Conservation (phyloP, 352 stramenopile genomes). For the Elongisporangium prolatum region DNA sequence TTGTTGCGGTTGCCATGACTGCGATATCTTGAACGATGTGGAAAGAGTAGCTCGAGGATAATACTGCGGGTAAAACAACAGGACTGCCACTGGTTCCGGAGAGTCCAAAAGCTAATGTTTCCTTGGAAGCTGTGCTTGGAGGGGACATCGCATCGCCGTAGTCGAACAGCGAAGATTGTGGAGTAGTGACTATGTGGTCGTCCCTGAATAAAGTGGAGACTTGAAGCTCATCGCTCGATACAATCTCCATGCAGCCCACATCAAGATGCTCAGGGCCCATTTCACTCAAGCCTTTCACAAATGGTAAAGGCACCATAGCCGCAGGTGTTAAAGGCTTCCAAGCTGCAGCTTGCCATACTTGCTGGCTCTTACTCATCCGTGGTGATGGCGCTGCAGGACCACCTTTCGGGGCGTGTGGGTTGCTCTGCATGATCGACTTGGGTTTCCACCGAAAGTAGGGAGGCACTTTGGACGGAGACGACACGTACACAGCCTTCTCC, state of each 20-base stretch:
- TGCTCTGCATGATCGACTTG: constrained; percentile 11
- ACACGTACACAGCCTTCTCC: constrained; percentile 31
- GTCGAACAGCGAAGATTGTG: constrained; percentile 10
- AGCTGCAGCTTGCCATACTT: not conserved
- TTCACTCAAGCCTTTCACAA: not conserved
- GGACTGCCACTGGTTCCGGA: not conserved
- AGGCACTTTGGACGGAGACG: constrained; percentile 39
- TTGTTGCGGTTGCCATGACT: not conserved
- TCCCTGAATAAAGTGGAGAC: not conserved
- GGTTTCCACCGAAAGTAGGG: constrained; percentile 67
- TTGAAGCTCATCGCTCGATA: not conserved
- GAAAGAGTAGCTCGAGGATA: not conserved
- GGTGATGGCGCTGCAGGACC: constrained; percentile 1
- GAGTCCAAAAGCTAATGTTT: not conserved
- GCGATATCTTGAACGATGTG: not conserved
- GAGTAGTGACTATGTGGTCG: not conserved
- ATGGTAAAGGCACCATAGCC: not conserved
- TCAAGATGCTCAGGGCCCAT: not conserved
- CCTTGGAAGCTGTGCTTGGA: constrained; percentile 3
- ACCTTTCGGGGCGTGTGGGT: not conserved
- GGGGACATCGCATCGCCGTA: constrained; percentile 10
- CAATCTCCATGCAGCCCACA: not conserved
- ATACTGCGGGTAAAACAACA: not conserved
- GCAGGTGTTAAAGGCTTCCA: not conserved
- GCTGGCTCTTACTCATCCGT: not conserved